Evolutionary conservation across 345 rosid species (phyloP), one percentile per base, ranked within the genome.

Genomic region (Aquilaria sinensis): DNA sequence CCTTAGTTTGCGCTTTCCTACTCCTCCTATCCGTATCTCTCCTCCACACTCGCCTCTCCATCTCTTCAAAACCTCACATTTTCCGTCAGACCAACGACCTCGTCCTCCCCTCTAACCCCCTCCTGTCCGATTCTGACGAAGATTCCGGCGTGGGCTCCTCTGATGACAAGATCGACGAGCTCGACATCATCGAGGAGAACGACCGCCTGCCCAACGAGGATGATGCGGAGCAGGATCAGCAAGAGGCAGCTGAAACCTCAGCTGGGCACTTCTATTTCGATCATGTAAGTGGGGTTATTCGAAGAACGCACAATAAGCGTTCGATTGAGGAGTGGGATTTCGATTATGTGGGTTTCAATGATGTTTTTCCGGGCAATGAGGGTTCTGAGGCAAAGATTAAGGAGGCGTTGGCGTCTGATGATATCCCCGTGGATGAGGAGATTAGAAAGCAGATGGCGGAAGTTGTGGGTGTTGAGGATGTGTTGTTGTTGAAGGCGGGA

Each of bases 261-360:
- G 69, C 82, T 47, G 85, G 81, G 7, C 85, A 84, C 33, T 66
- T 66, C 67, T 90, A 77, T 75, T 80, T 88, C 63, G 99, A 94
- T 64, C 99, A 81, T 57, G 57, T 86, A 2, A 61, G 75, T 12
- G 95, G 96, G 41, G 80, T 84, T 0, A 83, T 85, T 9, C 75
- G 89, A 49, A 78, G 90, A 52, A 81, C 81, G 10, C 75, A 78
- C 45, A 78, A 71, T 63, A 86, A 80, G 79, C 69, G 82, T 37
- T 94, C 95, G 29, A 88, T 94, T 52, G 88, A 83, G 14, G 93
- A 93, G 32, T 93, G 97, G 97, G 98, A 90, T 70, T 83, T 77
- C 46, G 98, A 94, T 71, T 72, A 77, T 52, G 53, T 63, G 55
- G 76, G 81, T 1, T 80, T 85, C 61, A 69, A 66, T 48, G 14